phyloP scores from a whole-genome alignment of 305 asterid species.

The Fraxinus paxiana region DNA sequence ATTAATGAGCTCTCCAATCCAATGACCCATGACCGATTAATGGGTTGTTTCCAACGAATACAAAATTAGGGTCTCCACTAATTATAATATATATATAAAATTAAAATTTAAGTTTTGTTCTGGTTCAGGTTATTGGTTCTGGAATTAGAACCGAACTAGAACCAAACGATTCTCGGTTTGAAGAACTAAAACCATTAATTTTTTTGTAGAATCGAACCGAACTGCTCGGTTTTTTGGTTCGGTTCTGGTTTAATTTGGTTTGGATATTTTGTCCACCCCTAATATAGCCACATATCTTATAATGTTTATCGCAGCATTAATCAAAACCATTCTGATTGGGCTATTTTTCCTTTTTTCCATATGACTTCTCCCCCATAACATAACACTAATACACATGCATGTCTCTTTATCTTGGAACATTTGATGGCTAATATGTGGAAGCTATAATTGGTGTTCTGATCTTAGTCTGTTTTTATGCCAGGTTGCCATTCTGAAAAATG shows the following conservation, averaged over 20 bases:
- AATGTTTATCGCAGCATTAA: neutral
- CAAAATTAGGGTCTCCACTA: no score
- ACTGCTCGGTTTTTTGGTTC: neutral
- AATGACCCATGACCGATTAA: neutral
- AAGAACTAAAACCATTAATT: neutral
- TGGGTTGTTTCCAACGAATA: neutral
- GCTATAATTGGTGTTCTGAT: slow-evolving; percentile 25
- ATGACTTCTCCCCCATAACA: slow-evolving; percentile 7
- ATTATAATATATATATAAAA: no score
- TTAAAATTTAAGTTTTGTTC: neutral
- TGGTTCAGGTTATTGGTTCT: neutral
- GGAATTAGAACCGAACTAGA: neutral
- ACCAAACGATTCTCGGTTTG: neutral
- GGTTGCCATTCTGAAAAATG: slow-evolving; percentile 64
- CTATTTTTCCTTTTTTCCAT: neutral
- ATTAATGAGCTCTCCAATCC: neutral
- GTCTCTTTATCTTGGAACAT: slow-evolving; percentile 1
- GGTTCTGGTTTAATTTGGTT: neutral
- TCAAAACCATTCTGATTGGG: neutral
- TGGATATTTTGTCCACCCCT: neutral
- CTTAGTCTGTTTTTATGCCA: slow-evolving; percentile 34
- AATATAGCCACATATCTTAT: slow-evolving; percentile 2
- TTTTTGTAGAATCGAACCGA: neutral
- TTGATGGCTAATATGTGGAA: slow-evolving; percentile 6
- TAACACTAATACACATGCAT: neutral